Conservation (phyloP, 2,329 filamentous ascomycete species). For the Penicillium concentricum region DNA sequence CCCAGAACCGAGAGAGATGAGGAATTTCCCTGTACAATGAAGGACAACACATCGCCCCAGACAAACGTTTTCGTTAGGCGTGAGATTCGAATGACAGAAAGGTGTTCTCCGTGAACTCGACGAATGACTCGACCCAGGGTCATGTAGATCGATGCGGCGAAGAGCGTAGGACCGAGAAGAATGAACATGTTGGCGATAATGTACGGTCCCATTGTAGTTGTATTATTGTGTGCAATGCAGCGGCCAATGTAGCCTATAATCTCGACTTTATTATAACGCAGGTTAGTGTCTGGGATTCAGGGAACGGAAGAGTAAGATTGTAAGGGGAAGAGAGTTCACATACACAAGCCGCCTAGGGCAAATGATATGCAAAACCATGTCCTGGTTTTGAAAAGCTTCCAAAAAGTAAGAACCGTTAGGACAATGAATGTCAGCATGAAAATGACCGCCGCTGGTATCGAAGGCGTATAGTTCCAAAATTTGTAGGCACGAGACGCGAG, state of each 20-base stretch:
- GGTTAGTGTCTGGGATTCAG: neutral
- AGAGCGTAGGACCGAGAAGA: slow-evolving; percentile 50
- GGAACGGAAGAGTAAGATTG: neutral
- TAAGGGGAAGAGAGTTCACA: neutral
- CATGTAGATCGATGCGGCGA: slow-evolving; percentile 54
- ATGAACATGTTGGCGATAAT: slow-evolving; percentile 48
- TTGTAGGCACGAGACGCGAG: slow-evolving; percentile 7
- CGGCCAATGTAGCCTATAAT: slow-evolving; percentile 29
- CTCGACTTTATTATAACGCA: slow-evolving; percentile 33
- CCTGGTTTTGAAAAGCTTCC: slow-evolving; percentile 11
- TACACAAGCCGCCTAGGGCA: slow-evolving; percentile 14
- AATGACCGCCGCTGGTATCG: slow-evolving; percentile 13
- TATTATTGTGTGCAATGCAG: slow-evolving; percentile 21
- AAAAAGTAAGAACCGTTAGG: slow-evolving; percentile 10
- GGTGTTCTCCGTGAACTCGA: slow-evolving; percentile 41
- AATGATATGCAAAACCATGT: slow-evolving; percentile 17
- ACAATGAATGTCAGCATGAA: slow-evolving; percentile 14
- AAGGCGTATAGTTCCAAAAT: slow-evolving; percentile 15
- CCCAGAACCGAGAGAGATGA: slow-evolving; percentile 14
- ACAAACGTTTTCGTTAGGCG: slow-evolving; percentile 53
- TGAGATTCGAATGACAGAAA: slow-evolving; percentile 43
- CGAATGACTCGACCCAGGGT: slow-evolving; percentile 48
- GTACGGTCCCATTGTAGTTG: slow-evolving; percentile 28
- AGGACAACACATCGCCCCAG: slow-evolving; percentile 49
- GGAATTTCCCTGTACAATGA: slow-evolving; percentile 44